Evolutionary conservation across 2,329 filamentous ascomycete genomes (phyloP).

Genomic region (Hortaea werneckii): DNA sequence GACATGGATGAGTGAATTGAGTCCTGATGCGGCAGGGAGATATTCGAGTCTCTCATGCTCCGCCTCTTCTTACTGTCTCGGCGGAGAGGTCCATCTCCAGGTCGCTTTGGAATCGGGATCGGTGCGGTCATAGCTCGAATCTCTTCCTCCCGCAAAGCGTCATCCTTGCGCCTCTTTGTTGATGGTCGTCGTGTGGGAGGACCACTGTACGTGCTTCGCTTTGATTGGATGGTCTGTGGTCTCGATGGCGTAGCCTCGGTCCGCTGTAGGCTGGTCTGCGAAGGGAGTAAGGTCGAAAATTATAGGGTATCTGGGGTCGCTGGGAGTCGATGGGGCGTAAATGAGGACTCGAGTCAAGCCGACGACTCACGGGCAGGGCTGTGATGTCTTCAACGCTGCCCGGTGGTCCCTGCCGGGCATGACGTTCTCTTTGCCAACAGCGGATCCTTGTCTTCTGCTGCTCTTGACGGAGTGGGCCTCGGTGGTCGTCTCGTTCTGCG

Average conservation of each 20-base stretch:
- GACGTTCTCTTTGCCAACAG: slow-evolving; percentile 15
- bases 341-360: slow-evolving; percentile 38
- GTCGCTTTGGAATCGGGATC: slow-evolving; percentile 50
- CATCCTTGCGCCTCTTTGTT: slow-evolving; percentile 59
- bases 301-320: slow-evolving; percentile 34
- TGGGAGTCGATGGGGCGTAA: slow-evolving; percentile 33
- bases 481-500: slow-evolving; percentile 6
- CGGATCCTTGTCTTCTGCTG: slow-evolving; percentile 5
- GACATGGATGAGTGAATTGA: slow-evolving; percentile 71
- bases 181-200: slow-evolving; percentile 56
- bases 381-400: slow-evolving; percentile 37
- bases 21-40: slow-evolving; percentile 63
- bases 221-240: slow-evolving; percentile 27
- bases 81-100: slow-evolving; percentile 36
- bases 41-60: slow-evolving; percentile 50
- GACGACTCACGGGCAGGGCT: slow-evolving; percentile 32
- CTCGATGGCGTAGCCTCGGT: slow-evolving; percentile 14
- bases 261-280: slow-evolving; percentile 20
- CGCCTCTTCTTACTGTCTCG: slow-evolving; percentile 58
- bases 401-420: slow-evolving; percentile 3
- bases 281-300: slow-evolving; percentile 26
- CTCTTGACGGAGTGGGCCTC: slow-evolving; percentile 2
- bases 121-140: slow-evolving; percentile 72
- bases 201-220: slow-evolving; percentile 34
- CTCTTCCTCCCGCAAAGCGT: slow-evolving; percentile 73